Evolutionary conservation across 192 early-diverging fungal species (phyloP).

Genomic region (Linnemannia elongata): DNA sequence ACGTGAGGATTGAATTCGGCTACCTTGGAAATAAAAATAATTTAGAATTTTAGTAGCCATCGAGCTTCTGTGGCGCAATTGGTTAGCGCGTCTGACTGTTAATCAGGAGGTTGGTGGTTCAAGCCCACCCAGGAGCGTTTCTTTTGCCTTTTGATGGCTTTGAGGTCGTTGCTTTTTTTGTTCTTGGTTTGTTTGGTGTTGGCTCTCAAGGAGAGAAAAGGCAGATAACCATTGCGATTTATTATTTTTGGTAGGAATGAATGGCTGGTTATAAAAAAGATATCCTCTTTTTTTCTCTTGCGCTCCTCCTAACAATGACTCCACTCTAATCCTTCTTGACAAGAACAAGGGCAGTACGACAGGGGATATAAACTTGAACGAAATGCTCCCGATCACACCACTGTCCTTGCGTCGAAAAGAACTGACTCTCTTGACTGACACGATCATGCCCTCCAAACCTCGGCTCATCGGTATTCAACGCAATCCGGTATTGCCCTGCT

Average conservation of each 20-base stretch:
- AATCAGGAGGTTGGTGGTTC: conserved; percentile 75
- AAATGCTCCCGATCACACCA: conserved; percentile 85
- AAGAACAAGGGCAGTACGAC: conserved; percentile 46
- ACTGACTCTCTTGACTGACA: conserved; percentile 73
- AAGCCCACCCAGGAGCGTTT: conserved; percentile 69
- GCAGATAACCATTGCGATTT: too few relatives aligned
- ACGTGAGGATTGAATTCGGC: neutral
- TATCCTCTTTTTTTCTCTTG: neutral
- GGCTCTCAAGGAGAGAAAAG: too few relatives aligned
- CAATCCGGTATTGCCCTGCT: conserved; percentile 80
- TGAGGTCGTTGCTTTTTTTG: neutral
- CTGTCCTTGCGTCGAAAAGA: conserved; percentile 72
- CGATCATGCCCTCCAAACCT: conserved; percentile 87
- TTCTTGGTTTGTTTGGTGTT: neutral
- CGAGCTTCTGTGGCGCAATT: conserved; percentile 27
- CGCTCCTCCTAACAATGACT: neutral
- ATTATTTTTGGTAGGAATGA: too few relatives aligned
- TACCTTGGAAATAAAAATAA: too few relatives aligned
- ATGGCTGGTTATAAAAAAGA: neutral
- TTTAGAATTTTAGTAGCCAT: neutral
- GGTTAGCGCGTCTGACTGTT: conserved; percentile 70
- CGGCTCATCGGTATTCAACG: conserved; percentile 82
- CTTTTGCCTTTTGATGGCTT: conserved; percentile 16
- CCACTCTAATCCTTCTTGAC: conserved; percentile 22
- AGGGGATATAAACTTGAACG: conserved; percentile 72